Evolutionary conservation across 768 basidiomycete species (phyloP).

Genomic region (Amanita pseudoporphyria): DNA sequence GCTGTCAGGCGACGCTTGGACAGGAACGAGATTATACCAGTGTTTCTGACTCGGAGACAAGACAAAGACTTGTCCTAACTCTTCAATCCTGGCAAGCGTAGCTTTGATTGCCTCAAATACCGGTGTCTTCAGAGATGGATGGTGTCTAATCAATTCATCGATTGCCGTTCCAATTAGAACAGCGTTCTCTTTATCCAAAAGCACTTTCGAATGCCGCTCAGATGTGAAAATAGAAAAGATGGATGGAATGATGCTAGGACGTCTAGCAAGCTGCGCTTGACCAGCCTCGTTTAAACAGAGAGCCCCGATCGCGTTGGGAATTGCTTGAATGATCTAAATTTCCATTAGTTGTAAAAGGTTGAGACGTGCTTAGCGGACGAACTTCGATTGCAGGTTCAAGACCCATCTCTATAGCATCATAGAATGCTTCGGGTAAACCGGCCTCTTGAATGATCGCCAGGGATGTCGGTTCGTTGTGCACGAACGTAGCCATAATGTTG

Average conservation of each 20-base stretch:
- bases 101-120: constrained; percentile 73
- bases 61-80: constrained; percentile 51
- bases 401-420: constrained; percentile 72
- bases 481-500: constrained; percentile 93
- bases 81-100: constrained; percentile 65
- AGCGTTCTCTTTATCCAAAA: constrained; percentile 91
- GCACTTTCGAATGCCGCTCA: constrained; percentile 69
- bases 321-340: constrained; percentile 75
- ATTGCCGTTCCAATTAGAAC: constrained; percentile 81
- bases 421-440: constrained; percentile 83
- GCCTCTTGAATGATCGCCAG: constrained; percentile 88
- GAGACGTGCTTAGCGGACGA: constrained; percentile 9
- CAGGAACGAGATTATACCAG: constrained; percentile 53
- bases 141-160: constrained; percentile 95
- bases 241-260: constrained; percentile 74
- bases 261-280: constrained; percentile 66
- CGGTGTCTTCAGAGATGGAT: constrained; percentile 73
- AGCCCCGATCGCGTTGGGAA: constrained; percentile 93
- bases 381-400: constrained; percentile 88
- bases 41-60: constrained; percentile 49
- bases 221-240: constrained; percentile 85
- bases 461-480: constrained; percentile 98
- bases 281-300: constrained; percentile 91
- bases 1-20: constrained; percentile 13
- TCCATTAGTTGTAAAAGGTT: constrained; percentile 6